phyloP scores from a whole-genome alignment of 495 filamentous ascomycete species.

The Paragyromitra xinjiangensis region DNA sequence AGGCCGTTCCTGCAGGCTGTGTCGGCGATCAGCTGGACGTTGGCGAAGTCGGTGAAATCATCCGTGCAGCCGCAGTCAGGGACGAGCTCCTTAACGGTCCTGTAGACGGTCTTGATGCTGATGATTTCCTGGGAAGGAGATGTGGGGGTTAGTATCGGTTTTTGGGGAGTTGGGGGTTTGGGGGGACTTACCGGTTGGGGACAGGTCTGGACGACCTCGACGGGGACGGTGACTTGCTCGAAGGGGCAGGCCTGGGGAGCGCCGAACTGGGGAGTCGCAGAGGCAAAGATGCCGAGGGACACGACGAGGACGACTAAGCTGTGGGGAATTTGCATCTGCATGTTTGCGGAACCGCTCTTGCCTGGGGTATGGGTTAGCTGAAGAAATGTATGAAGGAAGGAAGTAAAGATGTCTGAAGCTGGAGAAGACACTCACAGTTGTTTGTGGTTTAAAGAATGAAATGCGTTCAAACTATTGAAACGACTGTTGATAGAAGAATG shows the following conservation, averaged over 20 bases:
- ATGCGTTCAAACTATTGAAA: constrained; percentile 56
- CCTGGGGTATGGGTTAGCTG: not conserved
- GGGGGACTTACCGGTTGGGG: constrained; percentile 36
- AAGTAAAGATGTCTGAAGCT: not conserved
- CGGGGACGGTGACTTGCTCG: constrained; percentile 37
- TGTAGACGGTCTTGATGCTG: constrained; percentile 50
- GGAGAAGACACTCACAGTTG: constrained; percentile 63
- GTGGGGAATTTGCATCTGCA: constrained; percentile 55
- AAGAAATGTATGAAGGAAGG: constrained; percentile 65
- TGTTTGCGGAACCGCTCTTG: constrained; percentile 30
- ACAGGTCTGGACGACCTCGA: constrained; percentile 42
- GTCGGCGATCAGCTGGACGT: constrained; percentile 50
- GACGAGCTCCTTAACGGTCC: constrained; percentile 43
- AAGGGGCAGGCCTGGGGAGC: constrained; percentile 14
- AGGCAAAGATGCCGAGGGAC: constrained; percentile 52
- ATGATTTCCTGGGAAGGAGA: constrained; percentile 21
- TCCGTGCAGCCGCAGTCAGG: constrained; percentile 48
- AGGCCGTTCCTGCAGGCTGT: constrained; percentile 47
- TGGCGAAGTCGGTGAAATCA: constrained; percentile 51
- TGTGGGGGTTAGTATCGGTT: not conserved
- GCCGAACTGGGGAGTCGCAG: constrained; percentile 36
- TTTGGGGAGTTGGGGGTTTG: not conserved
- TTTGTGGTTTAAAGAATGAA: constrained; percentile 77
- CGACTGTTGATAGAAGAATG: constrained; percentile 7
- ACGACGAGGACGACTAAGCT: constrained; percentile 52